phyloP scores from a whole-genome alignment of 2,329 filamentous ascomycete genomes.

The Colletotrichum chlorophyti region DNA sequence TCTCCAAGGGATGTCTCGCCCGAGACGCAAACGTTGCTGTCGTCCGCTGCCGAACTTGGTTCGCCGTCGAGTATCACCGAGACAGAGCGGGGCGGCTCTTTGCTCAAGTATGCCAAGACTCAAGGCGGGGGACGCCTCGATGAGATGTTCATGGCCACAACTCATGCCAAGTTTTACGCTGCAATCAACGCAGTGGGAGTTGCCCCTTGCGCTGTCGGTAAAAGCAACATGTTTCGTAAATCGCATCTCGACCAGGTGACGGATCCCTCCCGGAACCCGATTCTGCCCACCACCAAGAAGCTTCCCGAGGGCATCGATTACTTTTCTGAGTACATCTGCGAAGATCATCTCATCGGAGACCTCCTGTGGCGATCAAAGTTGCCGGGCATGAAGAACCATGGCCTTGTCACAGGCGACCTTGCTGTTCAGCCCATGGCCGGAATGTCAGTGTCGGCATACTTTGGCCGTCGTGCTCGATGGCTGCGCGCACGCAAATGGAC shows the following conservation, averaged over 20 bases:
- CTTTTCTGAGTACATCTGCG: constrained; percentile 96
- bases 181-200: constrained; percentile 93
- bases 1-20: constrained; percentile 34
- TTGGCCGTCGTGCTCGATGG: constrained; percentile 86
- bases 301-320: constrained; percentile 79
- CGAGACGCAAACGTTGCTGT: constrained; percentile 40
- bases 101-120: constrained; percentile 39
- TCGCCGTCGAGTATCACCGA: constrained; percentile 33
- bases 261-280: constrained; percentile 52
- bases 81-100: constrained; percentile 17
- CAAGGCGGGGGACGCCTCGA: constrained; percentile 83
- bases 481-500: constrained; percentile 94
- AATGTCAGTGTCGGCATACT: constrained; percentile 80
- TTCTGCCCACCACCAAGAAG: constrained; percentile 46
- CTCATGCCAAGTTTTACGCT: constrained; percentile 96
- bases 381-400: constrained; percentile 77
- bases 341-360: constrained; percentile 95
- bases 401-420: constrained; percentile 82
- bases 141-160: constrained; percentile 92
- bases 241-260: constrained; percentile 84
- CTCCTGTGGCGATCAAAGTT: constrained; percentile 79
- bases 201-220: constrained; percentile 93
- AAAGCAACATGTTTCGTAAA: constrained; percentile 98
- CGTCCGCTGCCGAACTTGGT: constrained; percentile 41
- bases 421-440: constrained; percentile 88